Evolutionary conservation across 2,329 filamentous ascomycete species (phyloP), one percentile per base, ranked within the genome.

Genomic region (Paecilomyces sp.): DNA sequence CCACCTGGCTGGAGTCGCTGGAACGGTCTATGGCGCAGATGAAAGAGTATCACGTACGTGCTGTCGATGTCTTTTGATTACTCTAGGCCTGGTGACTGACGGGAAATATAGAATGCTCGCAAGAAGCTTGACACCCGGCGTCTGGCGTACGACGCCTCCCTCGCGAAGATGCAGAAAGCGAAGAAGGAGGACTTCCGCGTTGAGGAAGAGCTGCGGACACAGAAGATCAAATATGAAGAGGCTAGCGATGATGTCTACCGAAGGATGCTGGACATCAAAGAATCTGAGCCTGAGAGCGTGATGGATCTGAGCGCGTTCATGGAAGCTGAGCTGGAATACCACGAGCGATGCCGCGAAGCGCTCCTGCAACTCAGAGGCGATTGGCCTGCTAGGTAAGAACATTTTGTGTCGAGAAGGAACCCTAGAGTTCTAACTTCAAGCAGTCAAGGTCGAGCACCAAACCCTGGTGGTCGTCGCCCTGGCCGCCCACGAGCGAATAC

Each of bases 211-310:
- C 84, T 96, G 58, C 89, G 93, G 59, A 84, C 87, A 30, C 91
- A 94, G 73, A 96, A 96, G 74, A 90, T 91, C 68, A 97, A 97
- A 77, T 97, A 96, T 71, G 94, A 97, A 71, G 94, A 97, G 78
- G 88, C 91, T 15, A 94, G 85, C 70, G 93, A 97, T 70, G 93
- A 97, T 68, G 92, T 97, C 58, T 84, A 88, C 67, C 86, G 93
- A 61, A 85, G 93, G 58, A 97, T 97, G 94, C 86, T 95, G 75
- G 93, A 97, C 70, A 95, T 97, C 77, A 93, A 94, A 78, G 92
- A 97, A 68, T 85, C 91, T 24, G 93, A 97, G 75, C 82, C 81
- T 52, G 93, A 97, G 64, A 91, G 88, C 69, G 85, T 96, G 51
- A 81, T 84, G 55, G 91, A 96, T 70, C 79, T 97, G 59, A 87